Percentiles rank a stretch among this genome's conserved stretches.
Evolutionary conservation across 2,329 filamentous ascomycete species (phyloP).

Genomic region (Aspergillus aculeatus): DNA sequence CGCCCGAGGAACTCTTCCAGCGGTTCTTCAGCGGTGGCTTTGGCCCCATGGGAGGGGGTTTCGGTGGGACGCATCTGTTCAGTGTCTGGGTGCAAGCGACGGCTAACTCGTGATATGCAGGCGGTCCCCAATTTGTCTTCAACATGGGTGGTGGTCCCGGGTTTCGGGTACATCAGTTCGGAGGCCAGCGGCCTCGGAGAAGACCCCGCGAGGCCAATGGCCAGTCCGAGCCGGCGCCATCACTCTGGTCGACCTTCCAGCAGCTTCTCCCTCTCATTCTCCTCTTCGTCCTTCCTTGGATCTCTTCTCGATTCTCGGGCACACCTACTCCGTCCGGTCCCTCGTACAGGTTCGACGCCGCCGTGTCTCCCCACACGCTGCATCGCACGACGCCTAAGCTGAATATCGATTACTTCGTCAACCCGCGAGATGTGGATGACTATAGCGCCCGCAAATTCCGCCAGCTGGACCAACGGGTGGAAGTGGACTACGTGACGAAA

Average conservation of each 20-base stretch:
- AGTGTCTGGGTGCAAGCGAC: constrained; percentile 18
- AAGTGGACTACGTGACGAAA: constrained; percentile 67
- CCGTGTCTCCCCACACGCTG: constrained; percentile 69
- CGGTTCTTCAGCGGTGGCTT: constrained; percentile 84
- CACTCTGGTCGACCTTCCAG: constrained; percentile 58
- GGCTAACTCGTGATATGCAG: constrained; percentile 29
- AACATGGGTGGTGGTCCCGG: constrained; percentile 90
- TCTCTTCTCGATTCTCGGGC: constrained; percentile 73
- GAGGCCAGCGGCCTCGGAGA: constrained; percentile 72
- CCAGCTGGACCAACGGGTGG: constrained; percentile 74
- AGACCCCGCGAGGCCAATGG: constrained; percentile 67
- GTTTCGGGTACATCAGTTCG: constrained; percentile 93
- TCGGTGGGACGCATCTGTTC: constrained; percentile 52
- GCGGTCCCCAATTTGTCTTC: constrained; percentile 86
- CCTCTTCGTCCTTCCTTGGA: constrained; percentile 79
- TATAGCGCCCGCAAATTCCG: constrained; percentile 68
- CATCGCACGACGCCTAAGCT: constrained; percentile 69
- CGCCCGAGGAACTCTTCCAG: constrained; percentile 93
- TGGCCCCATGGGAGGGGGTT: constrained; percentile 54
- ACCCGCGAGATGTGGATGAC: constrained; percentile 72
- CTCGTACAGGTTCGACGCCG: constrained; percentile 70
- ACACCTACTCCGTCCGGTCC: constrained; percentile 61
- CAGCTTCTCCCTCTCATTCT: constrained; percentile 84
- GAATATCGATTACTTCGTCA: constrained; percentile 79
- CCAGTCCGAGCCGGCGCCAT: constrained; percentile 52